Base-by-base conservation (phyloP, 495 filamentous ascomycete genomes). In the Polyplosphaeria fusca region DNA sequence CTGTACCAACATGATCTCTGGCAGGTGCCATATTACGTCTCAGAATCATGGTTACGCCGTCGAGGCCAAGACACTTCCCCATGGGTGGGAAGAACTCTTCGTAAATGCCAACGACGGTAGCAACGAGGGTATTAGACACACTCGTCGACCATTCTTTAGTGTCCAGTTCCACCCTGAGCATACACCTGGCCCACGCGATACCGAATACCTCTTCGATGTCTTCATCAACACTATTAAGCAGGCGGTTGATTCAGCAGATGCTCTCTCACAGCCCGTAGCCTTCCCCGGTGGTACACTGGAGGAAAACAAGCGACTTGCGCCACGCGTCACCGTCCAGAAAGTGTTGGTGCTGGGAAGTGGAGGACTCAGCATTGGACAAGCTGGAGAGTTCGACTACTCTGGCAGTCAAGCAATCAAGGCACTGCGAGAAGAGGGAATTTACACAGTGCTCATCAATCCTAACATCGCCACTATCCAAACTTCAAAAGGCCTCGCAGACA, bases 381-480 rank as follows among this genome's bases (percentile, higher is more conserved):
- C 92, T 61, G 92, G 92, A 68, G 92, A 97, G 73, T 97, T 97
- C 64, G 91, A 96, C 72, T 96, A 97, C 73, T 96, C 92, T n/a
- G 92, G 91, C 70, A 87, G 83, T 69, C 71, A 86, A 68, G 92
- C 92, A 24, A 88, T 97, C 66, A 97, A 97, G 77, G 92, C 93
- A n/a, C 73, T 98, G 66, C 96, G 96, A 75, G 89, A 97, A 73
- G 93, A 95, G 65, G 92, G 89, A 26, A 94, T 96, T 32, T 86
- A 91, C 68, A 96, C 93, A 4, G 87, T 98, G 50, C 76, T 98
- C 62, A 95, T 98, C 70, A 98, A 98, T 72, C 93, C 93, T 44
- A 98, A 98, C 71, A 97, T 98, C 70, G 93, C 93, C 47, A 98
- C 93, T 51, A 96, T 98, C 61, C 93, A 98, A 74, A 98, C 93